phyloP scores from a whole-genome alignment of 495 filamentous ascomycete genomes.

The Penicillium bovifimosum region DNA sequence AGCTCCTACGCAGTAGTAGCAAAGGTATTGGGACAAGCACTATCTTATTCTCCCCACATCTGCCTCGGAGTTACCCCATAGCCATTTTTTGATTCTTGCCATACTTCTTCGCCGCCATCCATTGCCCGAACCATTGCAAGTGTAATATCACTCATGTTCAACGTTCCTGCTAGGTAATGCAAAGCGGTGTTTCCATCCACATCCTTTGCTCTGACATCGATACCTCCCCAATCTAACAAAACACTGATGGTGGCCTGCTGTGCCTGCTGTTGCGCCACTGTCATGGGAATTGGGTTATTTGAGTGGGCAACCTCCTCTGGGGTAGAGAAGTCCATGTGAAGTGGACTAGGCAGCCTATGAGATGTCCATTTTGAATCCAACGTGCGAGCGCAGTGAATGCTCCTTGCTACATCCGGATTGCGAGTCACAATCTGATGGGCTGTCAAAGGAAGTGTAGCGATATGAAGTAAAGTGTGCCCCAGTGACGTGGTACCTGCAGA shows the following conservation, averaged over 20 bases:
- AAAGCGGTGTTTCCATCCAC: background rate
- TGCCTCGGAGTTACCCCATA: background rate
- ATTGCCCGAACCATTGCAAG: background rate
- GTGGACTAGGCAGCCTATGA: background rate
- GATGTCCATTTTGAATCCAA: background rate
- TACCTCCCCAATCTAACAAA: background rate
- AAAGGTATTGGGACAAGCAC: too few species aligned
- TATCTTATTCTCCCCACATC: background rate
- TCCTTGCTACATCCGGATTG: background rate
- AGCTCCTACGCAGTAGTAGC: too few species aligned
- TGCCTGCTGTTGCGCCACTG: background rate
- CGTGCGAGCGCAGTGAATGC: background rate
- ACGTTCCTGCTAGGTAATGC: background rate
- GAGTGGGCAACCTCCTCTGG: background rate
- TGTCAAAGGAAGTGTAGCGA: background rate
- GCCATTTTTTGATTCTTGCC: background rate
- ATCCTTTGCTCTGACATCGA: background rate
- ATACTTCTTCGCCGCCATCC: background rate
- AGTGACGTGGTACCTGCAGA: background rate
- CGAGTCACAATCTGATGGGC: background rate
- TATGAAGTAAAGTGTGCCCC: background rate
- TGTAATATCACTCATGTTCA: background rate
- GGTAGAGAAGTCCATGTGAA: background rate
- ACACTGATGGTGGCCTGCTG: background rate
- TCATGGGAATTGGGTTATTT: background rate